Base-by-base conservation (phyloP, 805 yeast genomes). In the Yamadazyma takamatsuzukensis region DNA sequence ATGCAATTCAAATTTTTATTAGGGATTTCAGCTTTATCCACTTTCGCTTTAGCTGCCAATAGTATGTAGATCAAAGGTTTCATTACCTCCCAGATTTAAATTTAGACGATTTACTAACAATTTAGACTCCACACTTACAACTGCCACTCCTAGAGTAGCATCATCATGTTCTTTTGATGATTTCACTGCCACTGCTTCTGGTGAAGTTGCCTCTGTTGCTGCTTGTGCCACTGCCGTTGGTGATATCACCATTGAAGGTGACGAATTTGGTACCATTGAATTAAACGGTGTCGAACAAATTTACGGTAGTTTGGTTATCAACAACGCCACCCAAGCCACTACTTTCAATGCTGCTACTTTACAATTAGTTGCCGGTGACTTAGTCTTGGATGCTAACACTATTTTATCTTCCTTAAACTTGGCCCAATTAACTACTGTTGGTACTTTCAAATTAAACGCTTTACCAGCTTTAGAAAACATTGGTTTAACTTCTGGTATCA, bases 211-310 rank as follows among this genome's bases (percentile, higher is more conserved):
- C 51, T 53, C 59, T 17, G 74, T 83, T 34, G 61, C 85, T 30
- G 70, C 78, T 29, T 93, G 98, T 77, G 61, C 74, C 23, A 83
- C 87, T 42, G 72, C 93, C 47, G 74, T 75, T 44, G 97, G 96
- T 73, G 80, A 80, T 59, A 67, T 93, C 50, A 60, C 68, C 64
- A 72, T 90, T 54, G 54, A 72, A 37, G 89, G 89, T 66, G 70
- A 64, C 43, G 47, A 42, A 13, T 61, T 81, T 41, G 80, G 78
- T 45, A 48, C 74, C 39, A 80, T 81, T 47, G 72, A 80, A 38
- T 68, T 93, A 51, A 80, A 82, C 54, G 85, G 83, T 45, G 83
- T 89, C 47, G 40, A 80, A 67, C 78, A 75, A 53, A 67, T 93
- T 49, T 76, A 76, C 55, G 98, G 97, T 68, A 74, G 78, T 52